phyloP scores from a whole-genome alignment of 176 grass and related monocot genomes.

The Zea mays region Zm-B73-REFERENCE-NAM-5.0 NC_050099.1:209695001-209695500 shows the following conservation, averaged over 20 bases:
- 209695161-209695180: background rate
- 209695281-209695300: background rate
- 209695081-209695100: background rate
- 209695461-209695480: background rate
- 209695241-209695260: background rate
- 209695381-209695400: background rate
- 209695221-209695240: background rate
- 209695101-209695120: conserved; percentile 13
- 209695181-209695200: conserved; percentile 1
- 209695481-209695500: background rate
- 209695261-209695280: background rate
- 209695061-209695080: background rate
- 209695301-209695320: background rate
- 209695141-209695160: background rate
- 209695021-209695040: background rate
- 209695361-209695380: background rate
- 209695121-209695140: conserved; percentile 1
- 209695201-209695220: background rate
- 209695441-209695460: background rate
- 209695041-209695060: background rate
- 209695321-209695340: background rate
- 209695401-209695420: background rate
- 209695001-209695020: background rate
- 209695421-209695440: background rate
- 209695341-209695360: background rate